Base-by-base conservation (phyloP, 768 basidiomycete species). In the Termitomyces sp. region DNA sequence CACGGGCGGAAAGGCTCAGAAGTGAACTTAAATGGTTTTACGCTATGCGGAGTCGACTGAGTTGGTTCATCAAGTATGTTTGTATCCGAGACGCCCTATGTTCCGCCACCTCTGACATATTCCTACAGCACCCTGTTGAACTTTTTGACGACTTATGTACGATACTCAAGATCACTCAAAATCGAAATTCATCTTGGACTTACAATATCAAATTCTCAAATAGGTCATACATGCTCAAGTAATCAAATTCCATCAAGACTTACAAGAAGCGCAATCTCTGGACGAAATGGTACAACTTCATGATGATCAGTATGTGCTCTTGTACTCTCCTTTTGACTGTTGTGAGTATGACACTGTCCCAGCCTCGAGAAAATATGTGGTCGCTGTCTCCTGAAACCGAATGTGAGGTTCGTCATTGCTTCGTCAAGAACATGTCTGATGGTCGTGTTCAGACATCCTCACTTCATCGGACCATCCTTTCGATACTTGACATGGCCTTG, bases 11-110 rank as follows among this genome's bases (percentile, higher is more conserved):
- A 33, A 69, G 64, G 28, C 48, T 71, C 49, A 73, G 68, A 37
- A 72, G 70, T 21, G 83, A 84, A 52, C 55, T 87, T 63, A 91
- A 89, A 70, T 76, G 77, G 14, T 85, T 92, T 62, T 90, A 89
- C 66, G 87, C 86, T 0, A 80, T 91, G 77, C 73, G 90, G 59
- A 83, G 85, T 61, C 84, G 86, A 54, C 63, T 94, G 57, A 86
- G 87, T 56, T 94, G 91, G 91, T 89, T 92, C 62, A 79, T 89
- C 67, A 91, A 89, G 91, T 91, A 64, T 63, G 87, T 78, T n/a
- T 9, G 17, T 11, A 48, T 45, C 40, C 46, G 14, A 33, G 11
- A 7, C 35, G 26, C 30, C 17, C 44, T 33, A 35, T 14, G 14
- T 50, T 40, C 44, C 15, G 57, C 9, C 14, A 45, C 33, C 21